A percentile compares a stretch with the other conserved stretches of the same genome.
phyloP scores from a whole-genome alignment of 2,329 filamentous ascomycete species.

The Colletotrichum sp. region DNA sequence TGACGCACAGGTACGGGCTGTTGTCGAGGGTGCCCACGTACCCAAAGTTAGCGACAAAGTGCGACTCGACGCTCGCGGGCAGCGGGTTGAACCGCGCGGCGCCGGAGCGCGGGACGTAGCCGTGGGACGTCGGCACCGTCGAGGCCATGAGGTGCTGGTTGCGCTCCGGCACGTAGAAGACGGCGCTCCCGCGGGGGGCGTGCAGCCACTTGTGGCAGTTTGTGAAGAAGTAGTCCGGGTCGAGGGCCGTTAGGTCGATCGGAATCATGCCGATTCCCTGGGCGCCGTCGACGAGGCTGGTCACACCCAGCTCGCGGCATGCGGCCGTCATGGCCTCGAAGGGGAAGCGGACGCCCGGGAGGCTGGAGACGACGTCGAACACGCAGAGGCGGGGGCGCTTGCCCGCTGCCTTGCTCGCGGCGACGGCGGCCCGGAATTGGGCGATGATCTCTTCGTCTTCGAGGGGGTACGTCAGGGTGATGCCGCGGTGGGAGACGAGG shows the following conservation, averaged over 20 bases:
- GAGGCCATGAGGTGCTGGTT: conserved; percentile 80
- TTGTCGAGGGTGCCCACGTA: conserved; percentile 80
- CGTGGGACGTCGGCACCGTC: conserved; percentile 81
- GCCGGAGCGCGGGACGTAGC: conserved; percentile 61
- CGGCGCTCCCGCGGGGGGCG: conserved; percentile 78
- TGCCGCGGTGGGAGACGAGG: conserved; percentile 51
- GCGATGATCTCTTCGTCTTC: conserved; percentile 70
- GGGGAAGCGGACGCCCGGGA: conserved; percentile 81
- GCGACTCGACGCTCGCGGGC: conserved; percentile 52
- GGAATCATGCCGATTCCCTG: conserved; percentile 83
- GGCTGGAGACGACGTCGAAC: conserved; percentile 81
- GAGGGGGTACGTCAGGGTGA: conserved; percentile 72
- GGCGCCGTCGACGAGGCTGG: conserved; percentile 83
- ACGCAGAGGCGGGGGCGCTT: conserved; percentile 71
- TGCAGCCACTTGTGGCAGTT: conserved; percentile 95
- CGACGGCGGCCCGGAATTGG: conserved; percentile 65
- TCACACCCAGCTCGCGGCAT: conserved; percentile 70
- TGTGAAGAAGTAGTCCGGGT: conserved; percentile 85
- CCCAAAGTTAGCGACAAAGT: conserved; percentile 75
- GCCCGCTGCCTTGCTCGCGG: conserved; percentile 55
- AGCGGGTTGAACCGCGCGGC: conserved; percentile 42
- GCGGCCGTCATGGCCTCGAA: conserved; percentile 70
- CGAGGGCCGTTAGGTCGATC: conserved; percentile 68
- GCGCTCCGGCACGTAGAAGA: conserved; percentile 78
- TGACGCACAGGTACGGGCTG: conserved; percentile 73